phyloP scores from a whole-genome alignment of 768 basidiomycete species.

The Royoungia palumana region DNA sequence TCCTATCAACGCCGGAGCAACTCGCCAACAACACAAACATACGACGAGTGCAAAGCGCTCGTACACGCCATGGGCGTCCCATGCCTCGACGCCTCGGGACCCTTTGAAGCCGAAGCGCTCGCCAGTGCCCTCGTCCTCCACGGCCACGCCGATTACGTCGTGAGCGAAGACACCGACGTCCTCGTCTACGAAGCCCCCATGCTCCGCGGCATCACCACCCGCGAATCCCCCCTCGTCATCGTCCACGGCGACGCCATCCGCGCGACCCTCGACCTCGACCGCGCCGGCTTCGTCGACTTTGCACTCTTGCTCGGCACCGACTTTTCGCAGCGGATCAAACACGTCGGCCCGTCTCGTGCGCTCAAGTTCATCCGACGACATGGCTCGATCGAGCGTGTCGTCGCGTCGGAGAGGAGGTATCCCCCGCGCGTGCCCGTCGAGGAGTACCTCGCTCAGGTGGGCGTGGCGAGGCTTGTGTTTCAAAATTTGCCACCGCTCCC shows the following conservation, averaged over 20 bases:
- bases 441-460: conserved; percentile 64
- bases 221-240: conserved; percentile 54
- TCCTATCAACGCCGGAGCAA: conserved; percentile 65
- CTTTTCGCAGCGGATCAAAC: conserved; percentile 80
- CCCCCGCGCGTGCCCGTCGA: conserved; percentile 43
- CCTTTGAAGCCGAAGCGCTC: conserved; percentile 83
- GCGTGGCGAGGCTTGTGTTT: conserved; percentile 61
- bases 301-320: conserved; percentile 87
- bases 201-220: conserved; percentile 69
- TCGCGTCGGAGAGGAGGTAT: conserved; percentile 52
- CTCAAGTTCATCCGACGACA: conserved; percentile 71
- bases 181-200: conserved; percentile 80
- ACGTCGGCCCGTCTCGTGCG: conserved; percentile 75
- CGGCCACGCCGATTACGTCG: conserved; percentile 83
- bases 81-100: conserved; percentile 61
- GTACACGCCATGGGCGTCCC: conserved; percentile 80
- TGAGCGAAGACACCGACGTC: conserved; percentile 89
- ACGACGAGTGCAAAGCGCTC: conserved; percentile 66
- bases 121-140: conserved; percentile 72
- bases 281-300: conserved; percentile 72
- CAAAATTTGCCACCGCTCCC: conserved; percentile 63
- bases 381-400: conserved; percentile 67
- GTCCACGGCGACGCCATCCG: conserved; percentile 67
- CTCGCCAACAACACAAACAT: conserved; percentile 62
- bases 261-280: conserved; percentile 51